A percentile compares a stretch with the other conserved stretches of the same genome.
Evolutionary conservation across 148 eudicot species (phyloP).

Genomic region (Fagopyrum tataricum): DNA sequence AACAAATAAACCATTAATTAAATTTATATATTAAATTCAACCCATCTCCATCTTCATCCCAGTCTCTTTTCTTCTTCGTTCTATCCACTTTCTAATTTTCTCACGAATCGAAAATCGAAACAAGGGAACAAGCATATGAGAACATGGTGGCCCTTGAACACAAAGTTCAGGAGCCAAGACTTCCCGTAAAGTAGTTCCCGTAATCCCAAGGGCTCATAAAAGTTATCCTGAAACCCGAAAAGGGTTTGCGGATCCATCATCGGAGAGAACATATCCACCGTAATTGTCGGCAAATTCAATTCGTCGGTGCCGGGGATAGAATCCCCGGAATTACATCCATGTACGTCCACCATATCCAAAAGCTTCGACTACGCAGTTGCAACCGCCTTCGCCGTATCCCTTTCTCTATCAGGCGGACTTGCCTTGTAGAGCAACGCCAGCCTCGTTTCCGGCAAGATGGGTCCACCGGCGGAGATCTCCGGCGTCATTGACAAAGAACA

Average conservation of each 20-base stretch:
- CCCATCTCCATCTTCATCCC: too few relatives aligned
- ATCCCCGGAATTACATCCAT: conserved; percentile 51
- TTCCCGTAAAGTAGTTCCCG: conserved; percentile 20
- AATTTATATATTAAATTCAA: too few relatives aligned
- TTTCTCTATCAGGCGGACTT: conserved; percentile 40
- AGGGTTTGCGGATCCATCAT: conserved; percentile 1
- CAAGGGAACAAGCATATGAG: conserved; percentile 43
- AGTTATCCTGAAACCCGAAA: conserved; percentile 18
- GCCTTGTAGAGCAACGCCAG: conserved; percentile 52
- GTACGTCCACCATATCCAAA: conserved; percentile 21
- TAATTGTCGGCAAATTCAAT: conserved; percentile 35
- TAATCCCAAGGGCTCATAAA: conserved; percentile 31
- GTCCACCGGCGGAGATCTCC: conserved; percentile 19
- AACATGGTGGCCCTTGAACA: conserved; percentile 27
- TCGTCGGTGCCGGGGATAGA: conserved; percentile 64
- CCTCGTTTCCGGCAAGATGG: conserved; percentile 57
- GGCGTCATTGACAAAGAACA: conserved; percentile 16
- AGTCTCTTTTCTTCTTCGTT: too few relatives aligned
- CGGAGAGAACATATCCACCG: conserved; percentile 53
- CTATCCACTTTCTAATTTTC: too few relatives aligned
- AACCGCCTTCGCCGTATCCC: conserved; percentile 13
- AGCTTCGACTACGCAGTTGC: not conserved
- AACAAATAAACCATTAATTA: too few relatives aligned
- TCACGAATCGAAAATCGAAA: conserved; percentile 36
- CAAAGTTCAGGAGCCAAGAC: conserved; percentile 37